Conservation (phyloP, 108 stramenopile genomes). For the Skeletonema marinoi region DNA sequence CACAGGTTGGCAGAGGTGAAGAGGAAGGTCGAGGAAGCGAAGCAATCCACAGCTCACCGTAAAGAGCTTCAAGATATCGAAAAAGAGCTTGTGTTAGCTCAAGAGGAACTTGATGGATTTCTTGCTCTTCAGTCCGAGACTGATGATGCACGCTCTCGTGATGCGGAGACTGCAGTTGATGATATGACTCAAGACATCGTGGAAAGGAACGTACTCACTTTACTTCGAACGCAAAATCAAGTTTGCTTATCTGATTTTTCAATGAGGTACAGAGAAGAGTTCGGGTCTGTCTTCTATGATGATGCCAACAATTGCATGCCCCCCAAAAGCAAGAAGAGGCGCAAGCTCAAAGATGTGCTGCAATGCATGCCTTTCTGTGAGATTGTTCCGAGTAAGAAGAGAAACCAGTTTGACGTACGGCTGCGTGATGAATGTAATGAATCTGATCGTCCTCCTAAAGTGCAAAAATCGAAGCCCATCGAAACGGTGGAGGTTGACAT, state of each 20-base stretch:
- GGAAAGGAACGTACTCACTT: not conserved
- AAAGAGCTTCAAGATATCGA: not conserved
- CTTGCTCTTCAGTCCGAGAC: not conserved
- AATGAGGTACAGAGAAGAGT: conserved; percentile 3
- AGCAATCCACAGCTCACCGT: not conserved
- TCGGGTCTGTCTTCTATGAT: not conserved
- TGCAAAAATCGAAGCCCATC: not conserved
- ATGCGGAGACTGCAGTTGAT: not conserved
- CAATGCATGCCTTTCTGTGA: conserved; percentile 3
- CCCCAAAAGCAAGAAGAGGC: not conserved
- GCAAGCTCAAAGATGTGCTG: conserved; percentile 14
- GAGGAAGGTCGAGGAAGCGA: not conserved
- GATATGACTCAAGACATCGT: not conserved
- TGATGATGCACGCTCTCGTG: not conserved
- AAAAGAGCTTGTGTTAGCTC: not conserved
- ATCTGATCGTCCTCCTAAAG: not conserved
- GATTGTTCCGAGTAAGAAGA: not conserved
- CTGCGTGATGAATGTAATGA: not conserved
- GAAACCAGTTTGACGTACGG: not conserved
- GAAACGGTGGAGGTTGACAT: not conserved
- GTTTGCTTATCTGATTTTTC: conserved; percentile 10
- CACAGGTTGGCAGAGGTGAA: not conserved
- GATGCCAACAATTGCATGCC: not conserved
- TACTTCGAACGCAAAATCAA: not conserved
- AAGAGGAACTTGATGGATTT: not conserved